A percentile compares a stretch with the other conserved stretches of the same genome.
These are phyloP conservation scores for Cochlearia excelsa DNA, from an alignment of 345 rosid species.

Conservation along the genomic window DNA sequence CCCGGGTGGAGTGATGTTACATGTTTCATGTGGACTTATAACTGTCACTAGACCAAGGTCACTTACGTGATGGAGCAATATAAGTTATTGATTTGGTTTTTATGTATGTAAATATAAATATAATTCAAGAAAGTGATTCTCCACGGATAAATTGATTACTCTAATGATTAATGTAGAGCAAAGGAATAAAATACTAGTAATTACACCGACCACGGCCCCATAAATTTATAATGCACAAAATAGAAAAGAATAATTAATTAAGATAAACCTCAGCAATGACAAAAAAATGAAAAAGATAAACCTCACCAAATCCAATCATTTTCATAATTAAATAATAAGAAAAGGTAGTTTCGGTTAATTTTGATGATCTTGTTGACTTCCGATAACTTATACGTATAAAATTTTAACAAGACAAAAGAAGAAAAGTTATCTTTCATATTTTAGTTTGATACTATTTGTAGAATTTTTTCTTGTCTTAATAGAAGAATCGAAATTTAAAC, in stretches of 20 bases:
- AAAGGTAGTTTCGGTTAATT: conserved; percentile 1
- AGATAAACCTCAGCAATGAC: conserved; percentile 9
- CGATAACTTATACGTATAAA: neutral
- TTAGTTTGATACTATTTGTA: too few species aligned
- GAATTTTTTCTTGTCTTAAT: too few species aligned
- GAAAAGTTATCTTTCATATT: neutral
- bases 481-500: too few species aligned
- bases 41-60: too few species aligned
- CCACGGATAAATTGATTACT: neutral
- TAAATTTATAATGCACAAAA: conserved; percentile 1
- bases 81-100: neutral
- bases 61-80: neutral
- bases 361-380: conserved; percentile 3
- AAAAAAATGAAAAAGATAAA: neutral
- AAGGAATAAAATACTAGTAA: conserved; percentile 12
- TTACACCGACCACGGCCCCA: conserved; percentile 27
- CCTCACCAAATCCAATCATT: conserved; percentile 29
- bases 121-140: neutral
- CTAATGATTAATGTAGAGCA: neutral
- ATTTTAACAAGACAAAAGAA: neutral
- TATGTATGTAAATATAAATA: neutral
- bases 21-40: too few species aligned
- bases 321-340: conserved; percentile 3
- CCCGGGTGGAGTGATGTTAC: too few species aligned
- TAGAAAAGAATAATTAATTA: neutral